phyloP scores from a whole-genome alignment of 148 eudicot genomes.

The Polygonum maritimum region DNA sequence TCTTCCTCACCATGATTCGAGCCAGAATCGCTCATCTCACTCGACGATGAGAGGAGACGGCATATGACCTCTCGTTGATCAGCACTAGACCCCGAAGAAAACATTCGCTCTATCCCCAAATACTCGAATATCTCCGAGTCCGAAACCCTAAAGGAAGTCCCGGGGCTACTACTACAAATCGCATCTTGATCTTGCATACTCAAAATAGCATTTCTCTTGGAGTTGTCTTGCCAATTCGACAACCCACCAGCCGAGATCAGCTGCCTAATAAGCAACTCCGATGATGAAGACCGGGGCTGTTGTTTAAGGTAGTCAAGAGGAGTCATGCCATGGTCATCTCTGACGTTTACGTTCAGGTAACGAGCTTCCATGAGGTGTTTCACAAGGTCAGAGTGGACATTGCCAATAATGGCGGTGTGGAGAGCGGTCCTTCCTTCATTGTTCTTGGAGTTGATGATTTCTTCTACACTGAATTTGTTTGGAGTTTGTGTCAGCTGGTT shows the following conservation, averaged over 20 bases:
- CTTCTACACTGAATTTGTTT: slow-evolving; percentile 38
- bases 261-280: slow-evolving; percentile 54
- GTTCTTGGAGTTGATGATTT: slow-evolving; percentile 46
- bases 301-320: slow-evolving; percentile 82
- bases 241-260: slow-evolving; percentile 83
- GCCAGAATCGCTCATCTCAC: slow-evolving; percentile 27
- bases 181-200: slow-evolving; percentile 39
- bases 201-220: slow-evolving; percentile 45
- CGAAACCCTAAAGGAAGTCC: slow-evolving; percentile 62
- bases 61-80: slow-evolving; percentile 14
- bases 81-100: slow-evolving; percentile 20
- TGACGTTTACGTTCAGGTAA: slow-evolving; percentile 47
- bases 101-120: slow-evolving; percentile 40
- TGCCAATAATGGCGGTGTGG: slow-evolving; percentile 64
- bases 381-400: slow-evolving; percentile 58
- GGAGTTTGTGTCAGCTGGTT: slow-evolving; percentile 38
- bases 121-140: slow-evolving; percentile 57
- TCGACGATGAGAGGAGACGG: slow-evolving; percentile 24
- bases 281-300: slow-evolving; percentile 60
- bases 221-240: slow-evolving; percentile 51
- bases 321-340: slow-evolving; percentile 62
- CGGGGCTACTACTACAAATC: slow-evolving; percentile 67
- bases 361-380: slow-evolving; percentile 53
- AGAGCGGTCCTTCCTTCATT: slow-evolving; percentile 70
- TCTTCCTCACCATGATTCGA: slow-evolving; percentile 20